Conservation (phyloP, 2,329 filamentous ascomycete genomes). For the Cercospora beticola region DNA sequence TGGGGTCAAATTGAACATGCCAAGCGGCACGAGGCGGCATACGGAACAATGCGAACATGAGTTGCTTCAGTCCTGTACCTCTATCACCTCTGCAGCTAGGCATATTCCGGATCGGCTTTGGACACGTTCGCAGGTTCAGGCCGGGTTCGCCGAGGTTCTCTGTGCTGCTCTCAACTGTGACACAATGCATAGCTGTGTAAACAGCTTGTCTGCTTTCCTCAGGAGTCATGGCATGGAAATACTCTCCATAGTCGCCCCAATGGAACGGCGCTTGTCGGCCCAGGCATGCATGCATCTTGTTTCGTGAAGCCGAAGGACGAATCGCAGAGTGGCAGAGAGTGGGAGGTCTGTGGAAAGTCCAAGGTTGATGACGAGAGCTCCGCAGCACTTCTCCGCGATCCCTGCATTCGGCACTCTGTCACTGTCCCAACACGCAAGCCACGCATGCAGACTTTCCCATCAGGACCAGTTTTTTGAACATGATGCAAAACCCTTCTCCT, state of each 20-base stretch:
- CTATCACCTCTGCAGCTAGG: neutral
- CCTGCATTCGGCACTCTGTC: neutral
- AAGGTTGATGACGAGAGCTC: slow-evolving; percentile 5
- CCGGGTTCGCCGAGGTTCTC: neutral
- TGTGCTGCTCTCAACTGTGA: neutral
- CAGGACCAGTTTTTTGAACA: neutral
- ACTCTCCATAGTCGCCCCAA: neutral
- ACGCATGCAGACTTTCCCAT: slow-evolving; percentile 5
- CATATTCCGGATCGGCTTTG: neutral
- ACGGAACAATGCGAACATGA: neutral
- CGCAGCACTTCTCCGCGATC: neutral
- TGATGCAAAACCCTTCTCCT: neutral
- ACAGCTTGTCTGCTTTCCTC: neutral
- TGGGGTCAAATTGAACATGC: neutral
- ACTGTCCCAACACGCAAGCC: neutral
- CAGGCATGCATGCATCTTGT: neutral
- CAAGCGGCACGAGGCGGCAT: neutral
- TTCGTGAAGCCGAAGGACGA: neutral
- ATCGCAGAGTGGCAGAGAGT: neutral
- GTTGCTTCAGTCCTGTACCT: neutral
- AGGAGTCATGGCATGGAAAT: neutral
- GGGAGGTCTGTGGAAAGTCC: neutral
- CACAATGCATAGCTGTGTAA: neutral
- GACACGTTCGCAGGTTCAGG: neutral
- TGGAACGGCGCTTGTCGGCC: neutral